Conservation (phyloP, 1,139 yeast genomes). For the Geotrichum aggregatum region DNA sequence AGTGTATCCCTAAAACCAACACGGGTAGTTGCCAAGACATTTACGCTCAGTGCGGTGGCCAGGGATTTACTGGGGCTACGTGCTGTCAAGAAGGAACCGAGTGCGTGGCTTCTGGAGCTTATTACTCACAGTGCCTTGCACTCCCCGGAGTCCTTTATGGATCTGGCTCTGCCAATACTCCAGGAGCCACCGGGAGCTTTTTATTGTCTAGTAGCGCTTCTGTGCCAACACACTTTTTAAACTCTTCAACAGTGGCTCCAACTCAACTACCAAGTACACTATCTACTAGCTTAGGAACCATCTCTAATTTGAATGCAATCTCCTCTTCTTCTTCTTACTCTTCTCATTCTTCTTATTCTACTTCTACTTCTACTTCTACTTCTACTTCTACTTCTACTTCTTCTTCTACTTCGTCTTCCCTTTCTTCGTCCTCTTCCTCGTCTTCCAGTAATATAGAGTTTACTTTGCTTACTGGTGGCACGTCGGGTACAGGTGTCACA, state of each 20-base stretch:
- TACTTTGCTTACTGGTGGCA: conserved; percentile 21
- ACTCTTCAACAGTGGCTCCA: background rate
- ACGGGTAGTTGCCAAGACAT: background rate
- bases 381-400: background rate
- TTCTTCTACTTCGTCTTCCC: background rate
- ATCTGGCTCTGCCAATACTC: background rate
- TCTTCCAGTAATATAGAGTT: background rate
- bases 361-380: background rate
- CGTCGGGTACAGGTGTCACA: conserved; percentile 23
- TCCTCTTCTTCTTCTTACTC: background rate
- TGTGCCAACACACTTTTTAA: background rate
- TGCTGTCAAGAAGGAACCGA: conserved; percentile 19
- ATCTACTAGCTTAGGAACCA: background rate
- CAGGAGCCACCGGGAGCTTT: background rate
- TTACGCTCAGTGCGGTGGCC: conserved; percentile 20
- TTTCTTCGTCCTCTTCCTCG: background rate
- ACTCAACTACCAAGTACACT: background rate
- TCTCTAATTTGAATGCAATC: background rate
- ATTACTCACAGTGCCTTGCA: conserved; percentile 14
- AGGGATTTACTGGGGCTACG: conserved; percentile 15
- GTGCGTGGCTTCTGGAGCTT: conserved; percentile 11
- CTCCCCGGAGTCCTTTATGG: conserved; percentile 1
- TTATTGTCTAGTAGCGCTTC: background rate
- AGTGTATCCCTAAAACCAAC: conserved; percentile 15
- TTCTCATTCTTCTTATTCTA: background rate